These are phyloP conservation scores for Ambrosia trifida DNA, from an alignment of 129 eudicot genomes.

Conservation along the genomic window DNA sequence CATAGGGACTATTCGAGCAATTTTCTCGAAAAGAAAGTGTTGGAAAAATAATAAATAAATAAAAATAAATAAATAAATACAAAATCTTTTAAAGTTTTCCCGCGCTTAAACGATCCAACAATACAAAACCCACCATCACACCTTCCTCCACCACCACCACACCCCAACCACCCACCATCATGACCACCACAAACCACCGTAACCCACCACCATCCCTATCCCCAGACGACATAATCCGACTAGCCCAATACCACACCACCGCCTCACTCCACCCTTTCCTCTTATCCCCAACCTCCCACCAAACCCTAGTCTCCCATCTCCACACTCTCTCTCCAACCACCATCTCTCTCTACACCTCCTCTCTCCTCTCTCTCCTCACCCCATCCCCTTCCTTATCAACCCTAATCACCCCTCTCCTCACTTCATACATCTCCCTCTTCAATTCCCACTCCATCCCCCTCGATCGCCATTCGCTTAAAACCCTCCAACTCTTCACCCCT, in stretches of 20 bases:
- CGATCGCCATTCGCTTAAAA: slow-evolving; percentile 45
- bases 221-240: slow-evolving; percentile 53
- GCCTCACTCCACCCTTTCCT: slow-evolving; percentile 55
- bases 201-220: slow-evolving; percentile 30
- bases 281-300: slow-evolving; percentile 52
- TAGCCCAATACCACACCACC: slow-evolving; percentile 58
- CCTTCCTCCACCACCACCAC: slow-evolving; percentile 6
- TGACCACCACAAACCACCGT: slow-evolving; percentile 37
- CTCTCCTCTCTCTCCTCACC: slow-evolving; percentile 55
- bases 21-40: no score
- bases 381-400: slow-evolving; percentile 43
- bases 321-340: slow-evolving; percentile 49
- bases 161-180: slow-evolving; percentile 37
- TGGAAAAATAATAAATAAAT: no score
- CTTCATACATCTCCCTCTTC: slow-evolving; percentile 52
- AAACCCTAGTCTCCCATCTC: slow-evolving; percentile 67
- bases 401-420: slow-evolving; percentile 53
- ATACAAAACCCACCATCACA: slow-evolving; percentile 24
- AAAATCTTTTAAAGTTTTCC: slow-evolving; percentile 28
- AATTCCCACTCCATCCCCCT: slow-evolving; percentile 55
- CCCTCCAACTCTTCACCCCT: slow-evolving; percentile 49
- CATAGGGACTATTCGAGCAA: no score
- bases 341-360: slow-evolving; percentile 60
- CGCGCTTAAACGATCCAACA: slow-evolving; percentile 24
- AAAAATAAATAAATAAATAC: background rate